Base-by-base conservation (phyloP, 2,329 filamentous ascomycete species). In the Trichophyton mentagrophytes region DNA sequence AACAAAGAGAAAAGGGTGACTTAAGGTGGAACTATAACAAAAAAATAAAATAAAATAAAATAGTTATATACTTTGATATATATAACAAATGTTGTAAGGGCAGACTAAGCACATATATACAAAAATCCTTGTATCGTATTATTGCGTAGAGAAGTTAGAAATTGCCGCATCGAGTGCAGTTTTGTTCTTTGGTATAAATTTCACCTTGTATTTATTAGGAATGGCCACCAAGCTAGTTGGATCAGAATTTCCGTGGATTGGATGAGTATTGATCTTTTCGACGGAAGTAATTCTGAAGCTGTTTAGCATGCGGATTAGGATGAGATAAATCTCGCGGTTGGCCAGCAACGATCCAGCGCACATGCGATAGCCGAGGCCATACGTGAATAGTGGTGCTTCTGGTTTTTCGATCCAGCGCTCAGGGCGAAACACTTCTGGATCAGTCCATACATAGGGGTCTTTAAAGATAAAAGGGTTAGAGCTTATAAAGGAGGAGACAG, bases 291-390 rank as follows among this genome's bases (percentile, higher is more conserved):
- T 79, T 62, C 79, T 78, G 69, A 86, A 85, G 66, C 80, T 81
- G 69, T 80, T 83, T 27, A 87, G 71, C 64, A 83, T 79, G 33
- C 84, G 78, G 72, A 86, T 78, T 67, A 84, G 86, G 9, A 84
- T 76, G 8, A 86, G 74, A 63, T 87, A 87, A 17, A 87, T 74
- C 67, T 87, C 84, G 1, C 84, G 76, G 66, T 86, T 86, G 9
- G 84, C 83, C 1, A 86, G 75, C 44, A 84, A 67, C 1, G 79
- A 83, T 42, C 83, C 84, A 0, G 84, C 83, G 63, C 85, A 87
- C 84, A 87, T 87, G 44, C 84, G 79, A 64, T 85, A 86, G 1
- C 84, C 84, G 8, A 86, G 74, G 0, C 84, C 84, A 61, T 85
- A 86, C 0, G 83, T 85, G 69, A 86, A 86, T 11, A 86, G 70